Base-by-base conservation (phyloP, 768 basidiomycete genomes). In the Mycena epipterygia region DNA sequence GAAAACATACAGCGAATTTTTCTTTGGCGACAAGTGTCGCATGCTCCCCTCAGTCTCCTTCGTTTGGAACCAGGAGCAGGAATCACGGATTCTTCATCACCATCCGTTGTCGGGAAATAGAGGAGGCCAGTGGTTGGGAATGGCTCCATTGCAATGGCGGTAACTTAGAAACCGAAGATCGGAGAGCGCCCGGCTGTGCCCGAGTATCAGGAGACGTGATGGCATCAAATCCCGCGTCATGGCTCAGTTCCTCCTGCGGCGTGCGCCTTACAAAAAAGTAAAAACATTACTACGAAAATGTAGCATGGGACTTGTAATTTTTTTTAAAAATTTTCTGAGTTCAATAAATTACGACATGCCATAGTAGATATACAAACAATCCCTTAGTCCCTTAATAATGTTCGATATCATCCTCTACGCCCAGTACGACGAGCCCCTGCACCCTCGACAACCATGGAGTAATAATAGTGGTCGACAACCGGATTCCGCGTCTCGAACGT, bases 391-490 rank as follows among this genome's bases (percentile, higher is more conserved):
- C n/a, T n/a, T n/a, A n/a, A n/a, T n/a, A n/a, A n/a, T n/a, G n/a
- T n/a, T n/a, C 21, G n/a, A n/a, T 5, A 44, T 44, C 42, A 5
- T 5, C 42, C 42, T 19, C 42, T 6, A 5, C 42, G 19, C 6
- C 42, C 21, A 21, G 49, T 9, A 21, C 49, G 32, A 2, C 30
- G 21, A 14, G 59, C 53, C 2, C 2, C 19, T 55, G 53, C 8
- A 29, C 46, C 44, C 37, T 69, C 62, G 1, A 73, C 57, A 17
- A 69, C 72, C 48, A 67, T 25, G 0, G 59, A 35, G 35, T 67
- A 70, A 46, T 73, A 73, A 60, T 73, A 73, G 16, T 73, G 39
- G 32, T 73, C 72, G 19, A 73, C 39, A 2, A 56, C 48, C 11
- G 9, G 11, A 49, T 73, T 73, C 16, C 56, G 42, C 9, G 21